Base-by-base conservation (phyloP, 1,284 basidiomycete genomes). In the Athelia sp. region DNA sequence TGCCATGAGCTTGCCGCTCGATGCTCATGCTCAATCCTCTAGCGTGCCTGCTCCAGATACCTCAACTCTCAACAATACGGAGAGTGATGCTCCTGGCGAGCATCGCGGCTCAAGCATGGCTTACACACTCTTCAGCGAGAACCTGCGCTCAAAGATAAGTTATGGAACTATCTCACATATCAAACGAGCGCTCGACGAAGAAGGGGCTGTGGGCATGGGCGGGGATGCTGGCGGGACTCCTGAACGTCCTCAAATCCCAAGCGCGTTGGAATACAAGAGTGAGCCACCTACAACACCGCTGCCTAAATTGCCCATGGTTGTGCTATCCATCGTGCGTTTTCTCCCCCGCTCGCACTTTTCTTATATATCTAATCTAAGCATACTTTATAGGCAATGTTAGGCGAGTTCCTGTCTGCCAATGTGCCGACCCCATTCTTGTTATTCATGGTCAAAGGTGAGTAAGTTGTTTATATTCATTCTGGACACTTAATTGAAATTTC, bases 371-470 rank as follows among this genome's bases (percentile, higher is more conserved):
- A 4, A 34, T 50, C 58, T 52, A 57, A 18, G 10, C 34, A 56
- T 43, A 45, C 38, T 40, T 36, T 6, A 29, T 58, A 94, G 87
- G 89, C 89, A 1, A 90, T 97, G 86, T 77, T 96, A 15, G 93
- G 92, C 43, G 94, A 98, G 68, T 94, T 97, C 62, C 68, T 97
- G 42, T 88, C 87, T 8, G 93, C 94, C 21, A 95, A 93, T 61
- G 87, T 95, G 23, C 90, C 90, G 10, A 91, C 87, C 24, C 93
- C 90, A 10, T 95, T 94, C 64, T 67, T 94, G 45, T 72, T 94
- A 50, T 92, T 92, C 70, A 96, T 97, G 94, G 91, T 97, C 21
- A 89, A 90, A 78, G 82, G 88, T 84, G 56, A 45, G 46, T 22
- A 44, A 21, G 24, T 29, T 46, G 40, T 13, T 21, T 4, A 23